Evolutionary conservation across 345 rosid species (phyloP), one percentile per base, ranked within the genome.

Genomic region (Kandelia obovata): DNA sequence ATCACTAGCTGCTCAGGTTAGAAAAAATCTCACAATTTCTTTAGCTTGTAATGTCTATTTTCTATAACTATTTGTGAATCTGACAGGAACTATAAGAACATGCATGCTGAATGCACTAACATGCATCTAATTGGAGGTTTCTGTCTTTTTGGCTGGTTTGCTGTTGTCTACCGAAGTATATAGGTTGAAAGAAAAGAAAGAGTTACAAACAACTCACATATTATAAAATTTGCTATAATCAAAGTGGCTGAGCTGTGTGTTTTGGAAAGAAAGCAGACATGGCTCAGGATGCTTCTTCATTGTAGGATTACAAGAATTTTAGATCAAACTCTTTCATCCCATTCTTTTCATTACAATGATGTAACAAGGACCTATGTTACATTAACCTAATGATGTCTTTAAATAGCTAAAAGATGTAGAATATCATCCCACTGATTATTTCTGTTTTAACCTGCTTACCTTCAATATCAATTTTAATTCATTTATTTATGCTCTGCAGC

Each of bases 1-100:
- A 51, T 87, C 86, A 51, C 77, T 79, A 57, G 74, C 53, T 28
- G 91, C 98, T 71, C 96, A 89, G 97, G 98, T 91, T 43, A 65
- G 85, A 68, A 71, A 43, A 52, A 39, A 7, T 46, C 53, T 61
- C 46, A 17, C 47, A 25, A n/a, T 56, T 26, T 53, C 68, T 71
- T 39, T n/a, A 15, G 25, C 25, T 35, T 7, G 61, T 46, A 28
- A 2, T 17, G 26, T 19, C 15, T 43, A 43, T 43, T 43, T 1
- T 43, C 49, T 43, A 13, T 43, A 15, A 43, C 4, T 15, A 43
- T 13, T 3, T 43, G 49, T 13, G 49, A 13, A 43, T 43, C 49
- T 15, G 17, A 43, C 49, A 11, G 49, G 5, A 43, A 13, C 17
- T 43, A 13, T 43, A 43, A 13, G 49, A 43, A 43, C 19, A 43